Base-by-base conservation (phyloP, 306 rosid species). In the Delonix regia region DNA sequence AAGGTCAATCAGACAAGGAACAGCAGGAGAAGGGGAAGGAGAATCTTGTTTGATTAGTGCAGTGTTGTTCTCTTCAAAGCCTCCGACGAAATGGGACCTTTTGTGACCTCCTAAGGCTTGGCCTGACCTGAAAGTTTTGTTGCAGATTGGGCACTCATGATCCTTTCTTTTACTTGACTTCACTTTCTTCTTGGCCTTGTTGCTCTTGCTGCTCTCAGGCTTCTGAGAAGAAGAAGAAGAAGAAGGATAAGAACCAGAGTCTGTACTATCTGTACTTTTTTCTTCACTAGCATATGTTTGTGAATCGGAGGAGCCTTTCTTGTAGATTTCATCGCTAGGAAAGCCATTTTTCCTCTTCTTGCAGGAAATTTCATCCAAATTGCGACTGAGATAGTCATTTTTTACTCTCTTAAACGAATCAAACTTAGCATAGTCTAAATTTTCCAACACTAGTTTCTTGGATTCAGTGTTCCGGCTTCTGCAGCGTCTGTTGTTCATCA, bases 71-170 rank as follows among this genome's bases (percentile, higher is more conserved):
- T 87, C 90, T 55, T 86, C 91, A 65, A 83, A 80, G 7, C 94
- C 94, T 66, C 95, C 97, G 68, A 87, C 83, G 80, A 90, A 90
- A 81, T 94, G 98, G 68, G 98, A 94, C 87, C 97, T 90, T 82
- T 94, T 94, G 85, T 94, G 98, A 67, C 98, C 98, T 5, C 98
- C 98, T 64, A 94, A 88, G 47, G 98, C 98, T 86, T 94, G 98
- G 49, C 98, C 97, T 33, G 98, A 92, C 85, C 81, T 79, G 89
- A 90, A 92, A 49, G 84, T 84, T 22, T 77, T 88, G 88, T 83
- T 85, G 89, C 98, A 94, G 47, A 94, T 86, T 65, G 97, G 97
- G 55, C 98, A 94, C 67, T 90, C 97, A 74, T 94, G 94, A 36
- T 85, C 92, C 78, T 80, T 92, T 84, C 85, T 89, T 68, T 61